Conservation (phyloP, 2,329 filamentous ascomycete genomes). For the Colletotrichum sp. region DNA sequence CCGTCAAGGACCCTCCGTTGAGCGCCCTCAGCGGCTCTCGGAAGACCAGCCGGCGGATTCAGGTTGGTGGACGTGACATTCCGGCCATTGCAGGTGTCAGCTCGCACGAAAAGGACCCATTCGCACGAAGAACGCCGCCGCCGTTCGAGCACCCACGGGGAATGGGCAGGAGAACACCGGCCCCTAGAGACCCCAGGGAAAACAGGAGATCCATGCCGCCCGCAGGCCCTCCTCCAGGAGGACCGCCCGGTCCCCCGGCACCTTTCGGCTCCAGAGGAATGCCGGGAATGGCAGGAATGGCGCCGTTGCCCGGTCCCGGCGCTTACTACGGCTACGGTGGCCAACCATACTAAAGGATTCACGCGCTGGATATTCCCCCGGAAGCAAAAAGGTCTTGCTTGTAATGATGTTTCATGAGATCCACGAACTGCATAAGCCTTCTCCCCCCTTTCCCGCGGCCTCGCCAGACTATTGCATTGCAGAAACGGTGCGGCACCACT, state of each 20-base stretch:
- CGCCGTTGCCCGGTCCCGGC: background rate
- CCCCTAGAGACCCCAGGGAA: slow-evolving; percentile 27
- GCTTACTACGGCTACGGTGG: slow-evolving; percentile 10
- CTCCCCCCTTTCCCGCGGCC: background rate
- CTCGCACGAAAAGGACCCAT: slow-evolving; percentile 34
- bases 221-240: background rate
- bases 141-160: slow-evolving; percentile 13
- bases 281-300: background rate
- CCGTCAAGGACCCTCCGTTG: slow-evolving; percentile 65
- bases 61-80: slow-evolving; percentile 22
- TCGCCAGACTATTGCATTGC: slow-evolving; percentile 1
- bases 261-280: background rate
- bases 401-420: slow-evolving; percentile 9
- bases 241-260: background rate
- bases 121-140: slow-evolving; percentile 43
- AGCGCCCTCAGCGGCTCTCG: slow-evolving; percentile 56
- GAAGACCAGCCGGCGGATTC: slow-evolving; percentile 45
- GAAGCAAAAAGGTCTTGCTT: background rate
- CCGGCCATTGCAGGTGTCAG: slow-evolving; percentile 41
- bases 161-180: slow-evolving; percentile 45
- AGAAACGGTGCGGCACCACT: background rate
- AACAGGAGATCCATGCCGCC: slow-evolving; percentile 16
- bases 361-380: background rate
- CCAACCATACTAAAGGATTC: background rate
- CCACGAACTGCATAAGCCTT: slow-evolving; percentile 14